Evolutionary conservation across 108 stramenopile species (phyloP).

Genomic region (Discostella stelligeroides): DNA sequence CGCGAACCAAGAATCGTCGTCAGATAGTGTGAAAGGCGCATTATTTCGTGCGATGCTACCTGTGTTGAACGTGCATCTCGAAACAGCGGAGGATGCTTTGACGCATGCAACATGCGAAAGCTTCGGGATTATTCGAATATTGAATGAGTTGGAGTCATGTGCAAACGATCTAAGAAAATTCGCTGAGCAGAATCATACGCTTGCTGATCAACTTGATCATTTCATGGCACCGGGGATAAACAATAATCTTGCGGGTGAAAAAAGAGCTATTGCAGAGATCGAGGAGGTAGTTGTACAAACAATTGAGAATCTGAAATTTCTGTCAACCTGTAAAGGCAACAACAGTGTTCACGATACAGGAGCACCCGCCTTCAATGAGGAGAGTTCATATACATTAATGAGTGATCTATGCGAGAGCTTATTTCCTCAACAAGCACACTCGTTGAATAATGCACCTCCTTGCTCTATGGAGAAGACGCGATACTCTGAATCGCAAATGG

Average conservation of each 20-base stretch:
- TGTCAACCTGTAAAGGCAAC: not conserved
- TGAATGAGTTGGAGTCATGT: constrained; percentile 37
- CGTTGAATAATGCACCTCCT: not conserved
- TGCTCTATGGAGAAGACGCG: not conserved
- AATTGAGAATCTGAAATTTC: constrained; percentile 19
- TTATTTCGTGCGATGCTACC: constrained; percentile 42
- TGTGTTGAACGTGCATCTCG: constrained; percentile 28
- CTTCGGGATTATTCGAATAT: constrained; percentile 30
- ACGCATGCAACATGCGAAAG: constrained; percentile 28
- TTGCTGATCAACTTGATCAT: constrained; percentile 47
- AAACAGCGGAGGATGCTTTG: constrained; percentile 37
- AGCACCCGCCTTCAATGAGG: not conserved
- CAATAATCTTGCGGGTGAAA: constrained; percentile 34
- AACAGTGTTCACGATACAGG: not conserved
- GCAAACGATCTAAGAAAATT: constrained; percentile 44
- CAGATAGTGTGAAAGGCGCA: not conserved
- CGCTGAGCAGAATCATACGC: constrained; percentile 42
- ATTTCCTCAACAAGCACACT: constrained; percentile 6
- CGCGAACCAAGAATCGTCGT: not conserved
- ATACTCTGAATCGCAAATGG: constrained; percentile 5
- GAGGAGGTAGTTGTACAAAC: constrained; percentile 41
- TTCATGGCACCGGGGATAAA: constrained; percentile 26
- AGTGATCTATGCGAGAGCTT: constrained; percentile 8
- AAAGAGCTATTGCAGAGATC: constrained; percentile 44
- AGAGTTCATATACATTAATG: not conserved